Conservation (phyloP, 495 filamentous ascomycete genomes). For the Penicillium steckii region DNA sequence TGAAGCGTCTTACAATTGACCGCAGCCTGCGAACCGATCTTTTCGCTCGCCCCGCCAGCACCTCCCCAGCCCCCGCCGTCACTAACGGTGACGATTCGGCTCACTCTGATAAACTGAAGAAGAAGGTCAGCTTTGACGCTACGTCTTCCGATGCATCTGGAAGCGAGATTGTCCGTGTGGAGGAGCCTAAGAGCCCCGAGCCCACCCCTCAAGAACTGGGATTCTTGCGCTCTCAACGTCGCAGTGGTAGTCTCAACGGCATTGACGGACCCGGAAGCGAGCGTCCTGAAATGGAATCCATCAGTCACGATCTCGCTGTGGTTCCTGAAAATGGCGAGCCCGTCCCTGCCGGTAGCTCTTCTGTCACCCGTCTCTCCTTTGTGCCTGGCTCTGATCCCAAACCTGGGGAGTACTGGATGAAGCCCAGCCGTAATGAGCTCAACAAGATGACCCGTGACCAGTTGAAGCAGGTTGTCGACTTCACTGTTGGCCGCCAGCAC, state of each 20-base stretch:
- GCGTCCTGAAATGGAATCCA: conserved; percentile 68
- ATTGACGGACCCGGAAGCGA: conserved; percentile 44
- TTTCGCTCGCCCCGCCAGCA: conserved; percentile 51
- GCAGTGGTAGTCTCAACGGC: conserved; percentile 45
- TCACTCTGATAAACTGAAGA: conserved; percentile 57
- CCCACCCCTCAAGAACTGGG: conserved; percentile 66
- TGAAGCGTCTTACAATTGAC: conserved; percentile 91
- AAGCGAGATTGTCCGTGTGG: conserved; percentile 43
- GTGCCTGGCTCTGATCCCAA: conserved; percentile 51
- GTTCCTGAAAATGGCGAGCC: conserved; percentile 67
- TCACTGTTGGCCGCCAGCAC: conserved; percentile 78
- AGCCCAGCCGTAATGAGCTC: conserved; percentile 67
- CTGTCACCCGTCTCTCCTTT: conserved; percentile 28
- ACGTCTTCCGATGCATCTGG: conserved; percentile 41
- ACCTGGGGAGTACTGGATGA: conserved; percentile 82
- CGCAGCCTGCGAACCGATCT: conserved; percentile 76
- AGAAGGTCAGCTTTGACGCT: conserved; percentile 88
- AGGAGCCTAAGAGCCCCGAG: conserved; percentile 43
- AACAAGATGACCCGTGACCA: conserved; percentile 70
- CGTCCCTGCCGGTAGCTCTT: conserved; percentile 26
- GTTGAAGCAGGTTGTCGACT: conserved; percentile 64
- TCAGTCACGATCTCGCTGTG: conserved; percentile 71
- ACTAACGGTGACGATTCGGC: conserved; percentile 48
- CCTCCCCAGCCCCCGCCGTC: conserved; percentile 42
- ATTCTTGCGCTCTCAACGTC: conserved; percentile 57